Evolutionary conservation across 768 basidiomycete species (phyloP), one percentile per base, ranked within the genome.

Genomic region (Rhodotorula kratochvilovae): DNA sequence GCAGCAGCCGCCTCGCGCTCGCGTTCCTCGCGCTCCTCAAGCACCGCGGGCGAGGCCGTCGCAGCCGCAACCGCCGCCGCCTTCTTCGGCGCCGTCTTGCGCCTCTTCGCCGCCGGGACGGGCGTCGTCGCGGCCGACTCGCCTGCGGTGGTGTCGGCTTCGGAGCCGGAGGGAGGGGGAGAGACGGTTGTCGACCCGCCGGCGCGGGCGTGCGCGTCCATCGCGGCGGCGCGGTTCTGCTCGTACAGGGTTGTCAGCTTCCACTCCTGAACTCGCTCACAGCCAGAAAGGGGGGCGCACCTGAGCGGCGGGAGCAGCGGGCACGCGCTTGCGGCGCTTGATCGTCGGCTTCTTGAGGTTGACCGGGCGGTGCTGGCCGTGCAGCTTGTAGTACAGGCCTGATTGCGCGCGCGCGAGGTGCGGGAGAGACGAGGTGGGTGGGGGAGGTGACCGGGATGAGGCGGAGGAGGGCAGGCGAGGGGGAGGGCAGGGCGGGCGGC

Each of bases 311-410:
- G 70, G 63, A 29, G 89, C 92, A 61, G 95, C 94, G 46, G 96
- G 93, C 53, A 99, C 94, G 76, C 96, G 89, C 82, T 98, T 98
- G 75, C 96, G 85, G 45, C 96, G 87, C 83, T 99, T 99, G 85
- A 99, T 99, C 76, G 96, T 92, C 8, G 91, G 90, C 84, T 98
- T 97, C 82, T 96, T 98, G 93, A 99, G 95, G 72, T 92, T 91
- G 74, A 93, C 94, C 50, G 96, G 96, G 48, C 96, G 87, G 77
- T 97, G 93, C 4, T 91, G 91, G 59, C 93, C 92, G 83, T 99
- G 96, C 21, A 99, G 85, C 82, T 99, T 98, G 85, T 92, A 96
- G 83, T 98, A 99, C 16, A 99, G 86, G 66, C 95, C 95, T 97
- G 78, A 7, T 46, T 19, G 13, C 10, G 16, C 3, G 6, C 19